Evolutionary conservation across 176 grass and related monocot genomes (phyloP), one percentile per base, ranked within the genome.

Genomic region (Dendrocalamus sinicus): DNA sequence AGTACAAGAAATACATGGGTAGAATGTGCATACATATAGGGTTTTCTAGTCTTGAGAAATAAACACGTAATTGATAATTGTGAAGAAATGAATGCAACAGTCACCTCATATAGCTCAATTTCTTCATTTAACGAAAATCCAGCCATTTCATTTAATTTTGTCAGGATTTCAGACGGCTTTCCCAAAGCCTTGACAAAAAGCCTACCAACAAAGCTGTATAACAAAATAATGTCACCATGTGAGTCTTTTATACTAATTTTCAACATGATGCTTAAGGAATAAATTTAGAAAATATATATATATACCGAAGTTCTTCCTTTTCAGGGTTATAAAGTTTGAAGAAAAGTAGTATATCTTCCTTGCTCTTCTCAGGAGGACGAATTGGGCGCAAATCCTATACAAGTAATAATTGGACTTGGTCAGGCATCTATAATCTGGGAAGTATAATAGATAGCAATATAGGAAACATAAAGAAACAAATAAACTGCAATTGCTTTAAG

Each of bases 261-360:
- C 39, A 83, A 30, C 58, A 73, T 2, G 69, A 73, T 50, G 48
- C 62, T 73, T 79, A 39, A 20, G 13, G 66, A 67, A 73, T n/a
- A 75, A 22, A 63, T 70, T 63, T 37, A 75, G 50, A 83, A 39
- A 3, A 35, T 35, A 53, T 46, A 70, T 86, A 70, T 86, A 77
- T 64, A 75, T 96, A 99, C 92, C 90, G 44, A 87, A 99, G 86
- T 58, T 99, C 88, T 91, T 99, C 88, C 85, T 96, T 99, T 83
- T 94, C 93, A 85, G 96, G 92, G 43, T 94, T 81, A 88, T 96
- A 99, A 84, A 96, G 84, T 83, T 99, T 99, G 77, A 99, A 96
- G 75, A 94, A 92, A 59, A 99, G 92, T 35, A 99, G 77, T 91
- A 99, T 99, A 71, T 99, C 92, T 78, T 99, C 96, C 83, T 93